These are phyloP conservation scores for Dichotomopilus funicola DNA, from an alignment of 2,329 filamentous ascomycete species.

Conservation along the genomic window DNA sequence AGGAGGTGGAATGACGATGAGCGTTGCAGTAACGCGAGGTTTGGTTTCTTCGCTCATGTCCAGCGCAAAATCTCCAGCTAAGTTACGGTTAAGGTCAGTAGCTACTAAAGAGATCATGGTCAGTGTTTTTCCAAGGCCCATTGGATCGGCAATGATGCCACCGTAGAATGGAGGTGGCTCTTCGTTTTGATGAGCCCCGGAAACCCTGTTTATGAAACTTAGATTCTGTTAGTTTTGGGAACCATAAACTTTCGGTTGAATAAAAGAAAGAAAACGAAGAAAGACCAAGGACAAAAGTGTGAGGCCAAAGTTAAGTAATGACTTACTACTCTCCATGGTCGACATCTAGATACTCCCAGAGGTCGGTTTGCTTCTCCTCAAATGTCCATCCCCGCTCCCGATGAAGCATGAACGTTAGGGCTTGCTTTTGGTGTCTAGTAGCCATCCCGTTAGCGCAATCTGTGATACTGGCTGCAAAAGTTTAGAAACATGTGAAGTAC, in stretches of 20 bases:
- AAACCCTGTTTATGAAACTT: constrained; percentile 33
- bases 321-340: constrained; percentile 21
- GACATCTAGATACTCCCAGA: constrained; percentile 30
- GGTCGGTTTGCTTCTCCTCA: constrained; percentile 22
- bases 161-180: constrained; percentile 34
- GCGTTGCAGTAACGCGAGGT: background rate
- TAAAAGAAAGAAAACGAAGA: no score
- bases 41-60: background rate
- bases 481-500: background rate
- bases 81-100: constrained; percentile 18
- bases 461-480: background rate
- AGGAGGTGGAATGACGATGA: constrained; percentile 35
- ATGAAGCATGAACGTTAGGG: constrained; percentile 36
- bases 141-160: constrained; percentile 41
- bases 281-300: background rate
- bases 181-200: constrained; percentile 24
- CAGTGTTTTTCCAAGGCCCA: constrained; percentile 42
- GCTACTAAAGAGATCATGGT: constrained; percentile 38
- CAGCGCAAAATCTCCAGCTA: constrained; percentile 6
- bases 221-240: background rate
- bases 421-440: constrained; percentile 38
- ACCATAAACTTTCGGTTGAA: background rate
- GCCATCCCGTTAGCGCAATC: background rate
- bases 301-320: background rate
- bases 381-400: constrained; percentile 35